These are phyloP conservation scores for sorghum (Sorghum bicolor) DNA, from an alignment of 176 grass and related monocot species.

Conservation along the genomic window DNA sequence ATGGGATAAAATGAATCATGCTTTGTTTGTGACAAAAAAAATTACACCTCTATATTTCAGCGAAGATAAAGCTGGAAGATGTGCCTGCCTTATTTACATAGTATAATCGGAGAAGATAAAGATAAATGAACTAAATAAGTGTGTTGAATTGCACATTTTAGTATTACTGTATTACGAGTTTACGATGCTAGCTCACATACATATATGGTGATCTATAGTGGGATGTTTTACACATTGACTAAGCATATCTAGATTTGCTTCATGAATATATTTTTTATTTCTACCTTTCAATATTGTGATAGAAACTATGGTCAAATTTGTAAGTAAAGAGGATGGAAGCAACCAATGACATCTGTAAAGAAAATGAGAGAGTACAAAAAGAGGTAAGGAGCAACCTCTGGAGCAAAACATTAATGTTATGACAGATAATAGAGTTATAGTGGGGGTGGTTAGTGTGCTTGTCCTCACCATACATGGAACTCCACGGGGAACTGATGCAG, in stretches of 20 bases:
- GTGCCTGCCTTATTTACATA: background rate
- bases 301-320: background rate
- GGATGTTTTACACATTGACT: background rate
- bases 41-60: background rate
- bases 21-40: background rate
- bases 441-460: background rate
- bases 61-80: background rate
- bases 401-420: background rate
- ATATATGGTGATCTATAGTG: no score
- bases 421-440: background rate
- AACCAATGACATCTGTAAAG: background rate
- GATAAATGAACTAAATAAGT: background rate
- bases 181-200: no score
- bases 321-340: background rate
- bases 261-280: background rate
- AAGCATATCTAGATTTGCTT: background rate
- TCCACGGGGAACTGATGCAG: background rate
- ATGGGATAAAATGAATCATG: background rate
- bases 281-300: no score
- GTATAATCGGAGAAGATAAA: background rate
- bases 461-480: slow-evolving; percentile 75
- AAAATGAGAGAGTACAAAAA: background rate
- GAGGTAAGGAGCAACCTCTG: background rate
- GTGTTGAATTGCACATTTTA: background rate
- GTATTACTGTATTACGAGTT: no score